Evolutionary conservation across 2,329 filamentous ascomycete species (phyloP).

Genomic region (Diaporthe amygdali): DNA sequence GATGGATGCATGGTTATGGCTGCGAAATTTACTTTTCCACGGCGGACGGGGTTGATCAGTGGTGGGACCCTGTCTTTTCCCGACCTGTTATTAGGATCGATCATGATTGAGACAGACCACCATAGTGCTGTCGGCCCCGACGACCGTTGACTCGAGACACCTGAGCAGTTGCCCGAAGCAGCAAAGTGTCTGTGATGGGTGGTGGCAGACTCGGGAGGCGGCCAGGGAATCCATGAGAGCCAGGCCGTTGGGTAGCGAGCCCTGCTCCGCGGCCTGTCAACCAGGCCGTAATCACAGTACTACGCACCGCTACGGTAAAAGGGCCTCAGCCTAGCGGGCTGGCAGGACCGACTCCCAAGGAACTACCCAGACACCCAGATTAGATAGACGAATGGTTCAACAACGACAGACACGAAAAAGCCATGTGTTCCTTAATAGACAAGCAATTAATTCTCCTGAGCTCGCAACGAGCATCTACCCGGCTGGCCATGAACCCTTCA

Average conservation of each 20-base stretch:
- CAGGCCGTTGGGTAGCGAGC: background rate
- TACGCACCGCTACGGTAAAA: too few species aligned
- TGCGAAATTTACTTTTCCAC: slow-evolving; percentile 1
- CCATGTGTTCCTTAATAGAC: background rate
- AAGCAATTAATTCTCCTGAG: background rate
- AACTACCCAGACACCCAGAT: too few species aligned
- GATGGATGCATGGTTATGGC: background rate
- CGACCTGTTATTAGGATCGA: too few species aligned
- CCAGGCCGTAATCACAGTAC: too few species aligned
- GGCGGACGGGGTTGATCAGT: background rate
- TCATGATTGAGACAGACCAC: background rate
- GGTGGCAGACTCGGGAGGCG: background rate
- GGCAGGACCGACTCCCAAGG: too few species aligned
- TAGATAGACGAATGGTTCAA: too few species aligned
- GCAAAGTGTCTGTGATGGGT: background rate
- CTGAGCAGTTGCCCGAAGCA: slow-evolving; percentile 9
- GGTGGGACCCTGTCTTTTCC: slow-evolving; percentile 4
- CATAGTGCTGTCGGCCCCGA: background rate
- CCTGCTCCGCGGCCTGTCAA: background rate
- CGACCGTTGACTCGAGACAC: slow-evolving; percentile 11
- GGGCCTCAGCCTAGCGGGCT: too few species aligned
- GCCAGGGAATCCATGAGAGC: slow-evolving; percentile 3
- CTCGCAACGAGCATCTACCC: slow-evolving; percentile 18
- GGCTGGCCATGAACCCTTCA: background rate
- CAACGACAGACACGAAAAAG: background rate